phyloP scores from a whole-genome alignment of 1,284 basidiomycete species.

The Singerocomus rubriflavus region DNA sequence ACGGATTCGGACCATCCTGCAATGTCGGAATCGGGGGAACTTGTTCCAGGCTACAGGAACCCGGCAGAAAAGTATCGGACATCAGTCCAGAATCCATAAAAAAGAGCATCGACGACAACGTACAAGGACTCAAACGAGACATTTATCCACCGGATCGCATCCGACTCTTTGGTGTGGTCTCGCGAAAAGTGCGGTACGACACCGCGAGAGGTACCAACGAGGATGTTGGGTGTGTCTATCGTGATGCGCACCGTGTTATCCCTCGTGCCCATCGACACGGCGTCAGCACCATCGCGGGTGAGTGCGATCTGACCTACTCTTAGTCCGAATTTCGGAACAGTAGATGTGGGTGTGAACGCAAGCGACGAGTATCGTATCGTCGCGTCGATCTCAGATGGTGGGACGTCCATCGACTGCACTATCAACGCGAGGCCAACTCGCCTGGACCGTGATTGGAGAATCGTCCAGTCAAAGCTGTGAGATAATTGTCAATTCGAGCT shows the following conservation, averaged over 20 bases:
- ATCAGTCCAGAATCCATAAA: background rate
- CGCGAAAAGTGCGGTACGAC: conserved; percentile 70
- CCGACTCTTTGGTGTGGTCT: conserved; percentile 51
- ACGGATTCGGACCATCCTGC: conserved; percentile 46
- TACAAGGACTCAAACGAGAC: conserved; percentile 80
- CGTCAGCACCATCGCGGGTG: conserved; percentile 7
- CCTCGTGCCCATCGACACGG: background rate
- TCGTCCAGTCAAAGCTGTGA: background rate
- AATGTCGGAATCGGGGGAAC: conserved; percentile 57
- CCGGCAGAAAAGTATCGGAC: background rate
- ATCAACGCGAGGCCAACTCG: conserved; percentile 2
- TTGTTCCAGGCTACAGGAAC: conserved; percentile 51
- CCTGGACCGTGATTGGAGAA: background rate
- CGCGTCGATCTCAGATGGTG: background rate
- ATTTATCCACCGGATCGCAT: conserved; percentile 59
- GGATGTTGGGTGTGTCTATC: conserved; percentile 58
- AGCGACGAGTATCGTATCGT: conserved; percentile 14
- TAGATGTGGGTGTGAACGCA: conserved; percentile 13
- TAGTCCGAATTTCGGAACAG: conserved; percentile 23
- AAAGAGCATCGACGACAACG: background rate
- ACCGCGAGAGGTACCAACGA: conserved; percentile 67
- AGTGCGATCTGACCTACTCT: conserved; percentile 23
- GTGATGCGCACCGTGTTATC: conserved; percentile 22
- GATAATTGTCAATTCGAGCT: background rate
- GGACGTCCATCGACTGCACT: background rate